Base-by-base conservation (phyloP, 345 rosid genomes). In the Arabis hirsuta region DNA sequence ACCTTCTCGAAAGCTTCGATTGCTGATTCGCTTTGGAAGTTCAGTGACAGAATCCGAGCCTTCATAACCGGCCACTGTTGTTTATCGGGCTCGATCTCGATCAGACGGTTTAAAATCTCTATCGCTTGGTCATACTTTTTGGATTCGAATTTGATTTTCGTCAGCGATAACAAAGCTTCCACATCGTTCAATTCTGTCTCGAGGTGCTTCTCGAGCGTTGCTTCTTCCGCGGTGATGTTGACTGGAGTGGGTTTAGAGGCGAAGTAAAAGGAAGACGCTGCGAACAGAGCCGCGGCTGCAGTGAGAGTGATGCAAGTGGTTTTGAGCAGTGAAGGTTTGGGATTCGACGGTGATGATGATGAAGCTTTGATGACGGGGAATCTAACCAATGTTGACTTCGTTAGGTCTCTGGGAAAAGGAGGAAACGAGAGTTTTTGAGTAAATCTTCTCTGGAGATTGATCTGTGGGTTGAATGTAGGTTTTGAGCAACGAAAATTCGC, bases 71-170 rank as follows among this genome's bases (percentile, higher is more conserved):
- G 81, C 96, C 92, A 89, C 55, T 89, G 89, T 3, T 47, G 61
- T 43, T 87, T 94, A 1, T 81, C 42, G 0, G 97, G 96, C 46
- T 91, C 90, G 27, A 89, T 76, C 60, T 81, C 82, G 20, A 89
- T 91, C 73, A 89, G 62, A 19, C 90, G 87, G 74, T 83, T 81
- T 43, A 91, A 67, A 41, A 74, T 77, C 22, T 78, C 79, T 10
- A 86, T 65, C 44, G 93, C 89, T 10, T 83, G 82, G 0, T 19
- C 76, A 44, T 83, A 77, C 74, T 87, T 87, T 36, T 73, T 71
- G 11, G 81, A 59, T 60, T 85, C 84, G 81, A 87, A 81, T 67
- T 73, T 85, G 12, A 76, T 78, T 77, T 87, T 87, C 81, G 88
- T 78, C 27, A 86, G 82, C 1, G 89, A 73, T 63, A 81, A 65